Conservation (phyloP, 805 yeast genomes). For the Kodamaea jinghongensis region DNA sequence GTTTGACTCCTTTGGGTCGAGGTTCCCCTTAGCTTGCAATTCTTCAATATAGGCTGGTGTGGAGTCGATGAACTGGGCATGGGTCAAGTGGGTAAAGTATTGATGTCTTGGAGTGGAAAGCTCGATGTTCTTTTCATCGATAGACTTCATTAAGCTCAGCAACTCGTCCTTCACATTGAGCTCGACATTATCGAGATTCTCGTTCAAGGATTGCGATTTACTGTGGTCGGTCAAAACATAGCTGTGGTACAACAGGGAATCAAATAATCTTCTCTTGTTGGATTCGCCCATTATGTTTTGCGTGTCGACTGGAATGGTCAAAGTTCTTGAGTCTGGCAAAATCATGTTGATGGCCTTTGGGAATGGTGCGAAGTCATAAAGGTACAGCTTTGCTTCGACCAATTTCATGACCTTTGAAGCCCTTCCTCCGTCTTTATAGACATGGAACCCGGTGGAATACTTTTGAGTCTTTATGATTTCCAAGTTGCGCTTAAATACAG, state of each 20-base stretch:
- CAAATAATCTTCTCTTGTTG: constrained; percentile 4
- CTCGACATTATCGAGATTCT: neutral
- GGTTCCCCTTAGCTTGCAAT: neutral
- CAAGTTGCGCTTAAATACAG: constrained; percentile 6
- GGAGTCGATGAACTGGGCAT: constrained; percentile 24
- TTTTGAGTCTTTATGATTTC: constrained; percentile 7
- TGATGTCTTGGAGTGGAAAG: constrained; percentile 14
- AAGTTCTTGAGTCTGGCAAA: constrained; percentile 18
- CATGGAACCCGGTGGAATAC: constrained; percentile 36
- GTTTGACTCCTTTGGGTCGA: constrained; percentile 8
- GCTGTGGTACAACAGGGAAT: neutral
- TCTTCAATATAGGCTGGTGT: constrained; percentile 9
- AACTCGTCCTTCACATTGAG: constrained; percentile 1
- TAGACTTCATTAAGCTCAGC: neutral
- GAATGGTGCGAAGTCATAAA: constrained; percentile 41
- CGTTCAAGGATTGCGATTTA: neutral
- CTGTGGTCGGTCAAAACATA: neutral
- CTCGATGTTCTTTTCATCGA: neutral
- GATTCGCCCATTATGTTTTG: neutral
- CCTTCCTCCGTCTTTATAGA: constrained; percentile 33
- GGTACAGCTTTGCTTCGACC: constrained; percentile 36
- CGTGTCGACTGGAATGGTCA: constrained; percentile 1
- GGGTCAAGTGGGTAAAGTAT: constrained; percentile 11
- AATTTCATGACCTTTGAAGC: constrained; percentile 24
- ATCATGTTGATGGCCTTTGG: constrained; percentile 33